Conservation (phyloP, 2,329 filamentous ascomycete genomes). For the Ophidiomyces ophidiicola region DNA sequence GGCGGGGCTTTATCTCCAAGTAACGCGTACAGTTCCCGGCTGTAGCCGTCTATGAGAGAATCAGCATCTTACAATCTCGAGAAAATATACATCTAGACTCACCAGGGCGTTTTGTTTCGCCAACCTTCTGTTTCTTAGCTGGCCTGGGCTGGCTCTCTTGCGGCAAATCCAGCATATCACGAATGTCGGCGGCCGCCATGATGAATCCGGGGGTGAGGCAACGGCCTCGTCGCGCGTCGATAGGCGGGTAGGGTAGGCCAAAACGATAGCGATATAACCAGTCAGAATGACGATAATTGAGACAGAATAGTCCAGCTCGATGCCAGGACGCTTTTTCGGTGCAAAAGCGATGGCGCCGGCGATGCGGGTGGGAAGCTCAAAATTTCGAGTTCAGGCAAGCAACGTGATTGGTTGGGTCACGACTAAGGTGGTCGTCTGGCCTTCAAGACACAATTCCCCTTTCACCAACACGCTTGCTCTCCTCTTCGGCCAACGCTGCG, state of each 20-base stretch:
- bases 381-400: no score
- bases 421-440: conserved; percentile 5
- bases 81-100: conserved; percentile 19
- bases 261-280: neutral
- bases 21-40: conserved; percentile 40
- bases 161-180: conserved; percentile 75
- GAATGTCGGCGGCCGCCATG: conserved; percentile 60
- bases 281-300: neutral
- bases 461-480: neutral
- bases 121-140: conserved; percentile 62
- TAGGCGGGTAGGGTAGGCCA: no score
- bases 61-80: conserved; percentile 3
- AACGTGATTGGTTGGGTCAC: conserved; percentile 7
- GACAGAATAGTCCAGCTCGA: neutral
- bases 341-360: neutral
- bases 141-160: conserved; percentile 43
- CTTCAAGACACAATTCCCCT: conserved; percentile 9
- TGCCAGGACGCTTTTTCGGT: no score
- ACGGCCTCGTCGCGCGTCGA: no score
- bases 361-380: neutral
- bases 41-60: conserved; percentile 35
- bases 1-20: conserved; percentile 42
- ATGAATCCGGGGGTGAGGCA: conserved; percentile 2
- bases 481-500: conserved; percentile 1
- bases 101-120: conserved; percentile 44